Evolutionary conservation across 106 monocot species (phyloP).

Genomic region (Posidonia australis): DNA sequence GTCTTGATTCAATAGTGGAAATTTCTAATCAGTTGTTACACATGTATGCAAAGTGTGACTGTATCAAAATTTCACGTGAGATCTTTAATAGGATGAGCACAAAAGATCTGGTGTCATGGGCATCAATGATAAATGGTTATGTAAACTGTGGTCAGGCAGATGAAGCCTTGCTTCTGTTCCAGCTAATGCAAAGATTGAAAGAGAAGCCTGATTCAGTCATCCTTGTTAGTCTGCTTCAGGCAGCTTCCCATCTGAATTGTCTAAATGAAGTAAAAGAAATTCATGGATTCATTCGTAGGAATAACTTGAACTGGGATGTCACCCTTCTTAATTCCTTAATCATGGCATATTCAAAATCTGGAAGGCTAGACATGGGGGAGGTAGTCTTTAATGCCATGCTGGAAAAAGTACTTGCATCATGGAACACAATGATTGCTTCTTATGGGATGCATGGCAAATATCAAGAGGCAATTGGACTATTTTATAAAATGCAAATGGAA

Average conservation of each 20-base stretch:
- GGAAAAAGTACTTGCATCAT: conserved; percentile 20
- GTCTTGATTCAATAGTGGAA: conserved; percentile 23
- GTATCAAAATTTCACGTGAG: conserved; percentile 19
- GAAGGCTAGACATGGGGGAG: conserved; percentile 27
- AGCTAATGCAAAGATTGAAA: conserved; percentile 25
- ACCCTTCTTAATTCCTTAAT: conserved; percentile 39
- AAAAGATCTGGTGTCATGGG: conserved; percentile 64
- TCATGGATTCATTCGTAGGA: conserved; percentile 31
- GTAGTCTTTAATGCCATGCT: conserved; percentile 26
- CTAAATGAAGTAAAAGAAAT: conserved; percentile 32
- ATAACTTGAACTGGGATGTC: conserved; percentile 14
- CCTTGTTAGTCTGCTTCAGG: conserved; percentile 34
- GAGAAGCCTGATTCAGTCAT: conserved; percentile 37
- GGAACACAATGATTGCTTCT: conserved; percentile 55
- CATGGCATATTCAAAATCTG: conserved; percentile 48
- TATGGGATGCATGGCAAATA: conserved; percentile 45
- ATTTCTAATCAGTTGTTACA: conserved; percentile 46
- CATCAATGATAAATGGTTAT: conserved; percentile 52
- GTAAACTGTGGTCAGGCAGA: conserved; percentile 27
- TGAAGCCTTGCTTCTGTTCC: conserved; percentile 37
- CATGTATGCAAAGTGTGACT: conserved; percentile 46
- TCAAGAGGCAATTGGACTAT: conserved; percentile 27
- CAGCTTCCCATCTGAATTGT: conserved; percentile 22
- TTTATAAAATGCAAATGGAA: conserved; percentile 33
- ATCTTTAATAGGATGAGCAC: conserved; percentile 25